Evolutionary conservation across 345 rosid genomes (phyloP).

Genomic region (Brassica nigra): DNA sequence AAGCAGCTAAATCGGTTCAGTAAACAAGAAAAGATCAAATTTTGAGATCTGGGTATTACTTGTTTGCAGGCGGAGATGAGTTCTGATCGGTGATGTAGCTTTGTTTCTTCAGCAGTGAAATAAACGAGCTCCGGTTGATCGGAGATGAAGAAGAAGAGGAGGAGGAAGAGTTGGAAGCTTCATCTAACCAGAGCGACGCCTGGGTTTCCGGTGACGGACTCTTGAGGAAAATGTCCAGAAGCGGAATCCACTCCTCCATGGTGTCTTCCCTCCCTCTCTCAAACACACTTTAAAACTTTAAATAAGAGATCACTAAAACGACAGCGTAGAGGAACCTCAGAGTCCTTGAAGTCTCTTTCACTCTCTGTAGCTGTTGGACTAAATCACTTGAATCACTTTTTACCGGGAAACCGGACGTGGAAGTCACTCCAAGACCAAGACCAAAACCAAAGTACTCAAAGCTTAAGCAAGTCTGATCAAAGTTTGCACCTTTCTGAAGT

Average conservation of each 20-base stretch:
- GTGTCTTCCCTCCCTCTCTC: neutral
- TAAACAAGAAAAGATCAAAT: neutral
- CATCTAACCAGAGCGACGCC: slow-evolving; percentile 70
- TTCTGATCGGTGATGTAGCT: slow-evolving; percentile 26
- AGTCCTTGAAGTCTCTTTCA: neutral
- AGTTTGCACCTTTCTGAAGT: neutral
- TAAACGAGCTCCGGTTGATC: slow-evolving; percentile 60
- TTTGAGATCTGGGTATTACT: slow-evolving; percentile 39
- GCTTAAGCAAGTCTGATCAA: neutral
- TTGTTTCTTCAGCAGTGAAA: slow-evolving; percentile 54
- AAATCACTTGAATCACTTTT: neutral
- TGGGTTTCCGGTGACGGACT: slow-evolving; percentile 65
- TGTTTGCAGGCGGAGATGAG: slow-evolving; percentile 45
- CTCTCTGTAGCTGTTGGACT: neutral
- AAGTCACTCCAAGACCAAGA: neutral
- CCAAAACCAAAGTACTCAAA: neutral
- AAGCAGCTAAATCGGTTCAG: neutral
- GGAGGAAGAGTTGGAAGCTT: slow-evolving; percentile 43
- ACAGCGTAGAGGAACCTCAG: neutral
- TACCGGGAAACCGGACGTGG: neutral
- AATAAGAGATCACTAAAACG: neutral
- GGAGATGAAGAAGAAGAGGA: slow-evolving; percentile 41
- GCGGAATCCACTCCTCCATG: slow-evolving; percentile 74
- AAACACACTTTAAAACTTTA: neutral
- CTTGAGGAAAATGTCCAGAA: slow-evolving; percentile 60